Conservation (phyloP, 23 red algal genomes). For the Cyanidioschyzon merolae region DNA sequence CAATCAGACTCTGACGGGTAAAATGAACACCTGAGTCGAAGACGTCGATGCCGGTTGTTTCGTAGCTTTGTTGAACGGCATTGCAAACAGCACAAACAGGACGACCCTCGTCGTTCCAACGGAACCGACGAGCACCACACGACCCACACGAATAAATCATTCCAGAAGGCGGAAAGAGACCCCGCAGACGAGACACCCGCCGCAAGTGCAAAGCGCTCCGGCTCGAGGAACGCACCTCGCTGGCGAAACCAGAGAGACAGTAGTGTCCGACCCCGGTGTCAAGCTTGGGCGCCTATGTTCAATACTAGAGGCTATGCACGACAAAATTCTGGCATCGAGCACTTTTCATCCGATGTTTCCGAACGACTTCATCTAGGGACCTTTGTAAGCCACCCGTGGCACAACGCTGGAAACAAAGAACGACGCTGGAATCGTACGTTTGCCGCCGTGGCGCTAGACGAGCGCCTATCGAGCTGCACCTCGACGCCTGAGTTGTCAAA, state of each 20-base stretch:
- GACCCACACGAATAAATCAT: background rate
- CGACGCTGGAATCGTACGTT: no score
- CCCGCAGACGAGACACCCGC: background rate
- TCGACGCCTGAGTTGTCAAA: no score
- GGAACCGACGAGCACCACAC: slow-evolving; percentile 4
- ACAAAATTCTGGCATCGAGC: no score
- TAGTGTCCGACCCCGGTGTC: background rate
- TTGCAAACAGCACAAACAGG: slow-evolving; percentile 5
- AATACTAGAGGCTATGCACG: background rate
- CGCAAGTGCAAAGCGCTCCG: background rate
- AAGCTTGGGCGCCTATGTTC: background rate
- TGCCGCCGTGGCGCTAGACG: no score
- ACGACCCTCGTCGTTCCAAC: slow-evolving; percentile 7
- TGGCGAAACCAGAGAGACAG: background rate
- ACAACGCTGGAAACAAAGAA: no score
- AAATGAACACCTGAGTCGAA: background rate
- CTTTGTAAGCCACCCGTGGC: no score
- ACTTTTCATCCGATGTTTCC: no score
- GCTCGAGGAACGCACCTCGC: background rate
- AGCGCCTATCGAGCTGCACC: no score
- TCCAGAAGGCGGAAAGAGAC: background rate
- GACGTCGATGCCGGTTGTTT: background rate
- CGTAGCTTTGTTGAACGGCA: background rate
- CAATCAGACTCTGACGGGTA: background rate
- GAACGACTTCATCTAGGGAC: no score